Evolutionary conservation across 2,329 filamentous ascomycete genomes (phyloP).

Genomic region (Setomelanomma holmii): DNA sequence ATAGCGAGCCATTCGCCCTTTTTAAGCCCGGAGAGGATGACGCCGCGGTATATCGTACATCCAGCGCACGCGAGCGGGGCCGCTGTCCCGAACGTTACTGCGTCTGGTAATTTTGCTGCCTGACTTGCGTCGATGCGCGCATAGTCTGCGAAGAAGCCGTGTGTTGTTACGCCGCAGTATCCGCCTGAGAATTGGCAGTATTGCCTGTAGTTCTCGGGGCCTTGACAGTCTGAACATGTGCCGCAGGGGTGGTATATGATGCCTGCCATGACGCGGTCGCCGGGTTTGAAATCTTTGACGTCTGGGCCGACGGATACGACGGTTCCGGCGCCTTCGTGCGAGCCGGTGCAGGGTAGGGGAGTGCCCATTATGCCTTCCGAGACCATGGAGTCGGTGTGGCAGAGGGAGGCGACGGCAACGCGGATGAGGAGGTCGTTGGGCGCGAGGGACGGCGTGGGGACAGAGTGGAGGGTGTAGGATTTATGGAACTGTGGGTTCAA

Average conservation of each 20-base stretch:
- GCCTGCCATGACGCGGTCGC: slow-evolving; percentile 65
- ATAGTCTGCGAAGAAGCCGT: slow-evolving; percentile 61
- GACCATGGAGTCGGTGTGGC: slow-evolving; percentile 69
- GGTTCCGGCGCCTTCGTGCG: slow-evolving; percentile 61
- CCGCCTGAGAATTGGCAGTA: slow-evolving; percentile 54
- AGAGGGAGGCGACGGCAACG: slow-evolving; percentile 66
- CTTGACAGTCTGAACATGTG: slow-evolving; percentile 59
- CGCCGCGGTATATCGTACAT: slow-evolving; percentile 72
- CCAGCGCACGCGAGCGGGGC: slow-evolving; percentile 40
- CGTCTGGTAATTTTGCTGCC: slow-evolving; percentile 27
- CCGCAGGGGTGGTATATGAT: slow-evolving; percentile 62
- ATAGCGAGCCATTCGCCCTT: slow-evolving; percentile 74
- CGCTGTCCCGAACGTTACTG: slow-evolving; percentile 26
- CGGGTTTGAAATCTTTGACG: slow-evolving; percentile 54
- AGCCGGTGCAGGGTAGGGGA: slow-evolving; percentile 56
- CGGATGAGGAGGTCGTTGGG: slow-evolving; percentile 66
- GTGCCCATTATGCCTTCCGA: slow-evolving; percentile 57
- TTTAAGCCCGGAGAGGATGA: slow-evolving; percentile 76
- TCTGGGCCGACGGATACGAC: slow-evolving; percentile 57
- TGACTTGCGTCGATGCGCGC: slow-evolving; percentile 20
- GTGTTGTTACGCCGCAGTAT: slow-evolving; percentile 43
- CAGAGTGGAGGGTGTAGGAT: slow-evolving; percentile 61
- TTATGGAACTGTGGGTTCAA: slow-evolving; percentile 62
- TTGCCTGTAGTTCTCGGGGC: slow-evolving; percentile 58
- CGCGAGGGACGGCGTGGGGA: slow-evolving; percentile 59